Base-by-base conservation (phyloP, 2,329 filamentous ascomycete species). In the Cryphonectria nitschkei region DNA sequence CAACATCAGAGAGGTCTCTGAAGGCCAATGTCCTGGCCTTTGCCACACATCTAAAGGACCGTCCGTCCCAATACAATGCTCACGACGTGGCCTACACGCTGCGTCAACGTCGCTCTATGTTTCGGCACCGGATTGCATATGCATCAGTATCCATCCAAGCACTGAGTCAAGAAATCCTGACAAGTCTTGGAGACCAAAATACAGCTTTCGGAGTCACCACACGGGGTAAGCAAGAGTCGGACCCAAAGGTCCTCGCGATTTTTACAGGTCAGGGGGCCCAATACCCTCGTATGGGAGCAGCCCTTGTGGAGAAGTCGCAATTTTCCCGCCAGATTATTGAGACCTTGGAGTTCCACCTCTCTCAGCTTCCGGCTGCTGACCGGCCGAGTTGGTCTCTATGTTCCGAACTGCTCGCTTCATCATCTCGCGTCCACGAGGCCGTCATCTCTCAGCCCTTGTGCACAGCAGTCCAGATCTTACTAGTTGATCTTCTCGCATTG, bases 381-480 rank as follows among this genome's bases (percentile, higher is more conserved):
- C 34, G 58, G 13, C 72, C 72, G 19, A 41, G 41, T 16, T 73
- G 72, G 67, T 64, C 67, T 9, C 65, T 74, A 26, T 26, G 26
- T 26, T 26, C 43, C 14, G 69, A 70, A 26, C 52, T 73, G 3
- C 64, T 71, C 22, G 65, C 67, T 7, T 62, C 58, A 29, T 41
- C 72, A 2, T 70, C 66, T 3, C 68, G 70, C 11, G 67, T 77
- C 58, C 26, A 73, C 39, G 64, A 70, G 22, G 65, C 61, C 14
- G 62, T 46, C n/a, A 32, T 73, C 26, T 66, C 58, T n/a, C 70
- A 73, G 65, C 74, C 74, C 1, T 37, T 81, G 0, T 83, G 80
- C 68, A 83, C 82, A 2, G 81, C 80, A 0, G 41, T 84, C 0
- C 83, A 84, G 70, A 75, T 84, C 1, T 75, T 76, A 6, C 72